Percentiles rank a stretch among this genome's conserved stretches.
phyloP scores from a whole-genome alignment of 495 filamentous ascomycete species.

The Hyaloscypha finlandica region DNA sequence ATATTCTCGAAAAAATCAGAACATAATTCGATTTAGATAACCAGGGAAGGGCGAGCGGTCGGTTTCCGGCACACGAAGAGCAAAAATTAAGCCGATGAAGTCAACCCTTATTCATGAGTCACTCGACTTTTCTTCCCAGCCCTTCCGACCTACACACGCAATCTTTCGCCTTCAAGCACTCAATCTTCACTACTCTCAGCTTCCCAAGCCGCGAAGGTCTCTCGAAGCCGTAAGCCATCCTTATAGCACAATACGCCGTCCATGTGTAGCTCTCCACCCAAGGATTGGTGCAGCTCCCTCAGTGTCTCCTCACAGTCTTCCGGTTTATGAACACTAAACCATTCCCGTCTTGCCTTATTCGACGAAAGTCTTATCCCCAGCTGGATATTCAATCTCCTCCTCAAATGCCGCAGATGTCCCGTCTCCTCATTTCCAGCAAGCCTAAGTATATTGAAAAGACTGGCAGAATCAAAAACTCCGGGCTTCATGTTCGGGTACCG shows the following conservation, averaged over 20 bases:
- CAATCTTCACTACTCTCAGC: neutral
- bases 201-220: conserved; percentile 4
- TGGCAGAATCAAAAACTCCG: neutral
- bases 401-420: neutral
- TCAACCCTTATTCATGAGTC: neutral
- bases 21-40: too few relatives aligned
- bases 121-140: neutral
- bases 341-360: neutral
- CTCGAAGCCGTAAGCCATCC: neutral
- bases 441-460: neutral
- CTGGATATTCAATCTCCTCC: neutral
- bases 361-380: conserved; percentile 10
- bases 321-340: neutral
- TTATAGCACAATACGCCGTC: conserved; percentile 10
- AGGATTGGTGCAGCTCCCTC: conserved; percentile 1
- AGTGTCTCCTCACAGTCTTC: conserved; percentile 9
- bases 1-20: too few relatives aligned
- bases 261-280: conserved; percentile 8
- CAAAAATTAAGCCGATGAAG: too few relatives aligned
- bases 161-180: neutral
- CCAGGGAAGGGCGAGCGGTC: too few relatives aligned
- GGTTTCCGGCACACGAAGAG: too few relatives aligned
- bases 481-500: neutral
- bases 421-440: neutral
- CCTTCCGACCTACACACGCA: neutral